A percentile compares a stretch with the other conserved stretches of the same genome.
Conservation (phyloP, 768 basidiomycete species). For the Tulasnella sp. region DNA sequence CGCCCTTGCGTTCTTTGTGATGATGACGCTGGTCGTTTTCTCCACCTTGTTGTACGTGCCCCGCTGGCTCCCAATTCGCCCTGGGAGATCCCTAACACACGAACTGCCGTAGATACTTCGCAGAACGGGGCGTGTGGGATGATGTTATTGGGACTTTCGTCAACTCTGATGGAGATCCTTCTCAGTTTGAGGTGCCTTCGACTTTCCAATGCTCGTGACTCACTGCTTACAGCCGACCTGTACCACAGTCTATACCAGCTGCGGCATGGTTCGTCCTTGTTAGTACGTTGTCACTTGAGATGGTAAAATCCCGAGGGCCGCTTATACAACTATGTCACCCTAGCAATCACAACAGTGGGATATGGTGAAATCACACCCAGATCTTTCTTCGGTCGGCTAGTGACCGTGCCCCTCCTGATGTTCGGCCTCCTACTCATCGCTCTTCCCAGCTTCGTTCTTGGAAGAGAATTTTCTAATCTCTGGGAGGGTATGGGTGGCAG, state of each 20-base stretch:
- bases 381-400: slow-evolving; percentile 72
- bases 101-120: slow-evolving; percentile 53
- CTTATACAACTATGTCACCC: slow-evolving; percentile 42
- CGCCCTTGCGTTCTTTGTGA: slow-evolving; percentile 79
- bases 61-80: background rate
- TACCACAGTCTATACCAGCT: slow-evolving; percentile 49
- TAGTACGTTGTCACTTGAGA: slow-evolving; percentile 15
- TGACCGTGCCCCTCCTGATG: slow-evolving; percentile 76
- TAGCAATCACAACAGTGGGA: slow-evolving; percentile 81
- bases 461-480: slow-evolving; percentile 79
- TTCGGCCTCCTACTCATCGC: slow-evolving; percentile 85
- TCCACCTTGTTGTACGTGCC: slow-evolving; percentile 63
- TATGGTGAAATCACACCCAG: slow-evolving; percentile 89
- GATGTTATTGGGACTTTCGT: slow-evolving; percentile 66
- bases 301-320: background rate
- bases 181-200: slow-evolving; percentile 55
- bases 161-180: slow-evolving; percentile 73
- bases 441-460: slow-evolving; percentile 82
- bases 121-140: slow-evolving; percentile 87
- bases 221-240: background rate
- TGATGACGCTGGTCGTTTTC: slow-evolving; percentile 78
- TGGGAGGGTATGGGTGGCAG: slow-evolving; percentile 67
- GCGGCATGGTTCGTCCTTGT: slow-evolving; percentile 56
- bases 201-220: background rate
- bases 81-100: background rate